Evolutionary conservation across 306 rosid genomes (phyloP).

Genomic region (Cicer pinnatifidum): DNA sequence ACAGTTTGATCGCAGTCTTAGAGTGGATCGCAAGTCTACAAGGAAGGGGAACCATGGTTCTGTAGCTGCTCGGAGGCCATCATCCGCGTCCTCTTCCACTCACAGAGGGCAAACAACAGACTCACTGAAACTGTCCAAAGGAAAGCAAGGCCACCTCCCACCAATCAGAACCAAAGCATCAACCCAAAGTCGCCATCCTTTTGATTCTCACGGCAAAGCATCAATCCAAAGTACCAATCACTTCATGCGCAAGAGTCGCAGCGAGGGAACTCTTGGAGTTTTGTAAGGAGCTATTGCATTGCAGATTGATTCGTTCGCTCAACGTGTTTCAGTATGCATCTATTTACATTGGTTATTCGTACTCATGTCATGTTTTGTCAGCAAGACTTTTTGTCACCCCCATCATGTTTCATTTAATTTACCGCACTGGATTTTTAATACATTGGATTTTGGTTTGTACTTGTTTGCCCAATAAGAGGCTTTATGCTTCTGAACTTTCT

Average conservation of each 20-base stretch:
- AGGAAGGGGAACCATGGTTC: constrained; percentile 60
- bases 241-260: constrained; percentile 74
- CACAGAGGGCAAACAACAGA: constrained; percentile 54
- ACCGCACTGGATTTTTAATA: constrained; percentile 19
- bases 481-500: constrained; percentile 21
- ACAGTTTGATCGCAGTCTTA: constrained; percentile 72
- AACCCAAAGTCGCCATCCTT: constrained; percentile 45
- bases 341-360: constrained; percentile 38
- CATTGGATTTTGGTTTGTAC: constrained; percentile 39
- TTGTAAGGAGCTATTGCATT: constrained; percentile 51
- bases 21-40: constrained; percentile 70
- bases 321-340: constrained; percentile 29
- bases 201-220: constrained; percentile 53
- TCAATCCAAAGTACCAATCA: too few species aligned
- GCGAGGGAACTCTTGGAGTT: constrained; percentile 74
- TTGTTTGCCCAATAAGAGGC: constrained; percentile 37
- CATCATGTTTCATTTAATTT: not conserved
- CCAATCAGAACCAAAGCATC: constrained; percentile 60
- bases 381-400: not conserved
- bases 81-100: constrained; percentile 47
- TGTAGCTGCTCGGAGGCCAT: constrained; percentile 50
- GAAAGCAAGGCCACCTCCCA: constrained; percentile 61
- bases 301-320: constrained; percentile 7
- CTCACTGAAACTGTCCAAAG: constrained; percentile 54
- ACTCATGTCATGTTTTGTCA: not conserved